Base-by-base conservation (phyloP, 2,329 filamentous ascomycete species). In the Kalmusia sp. region DNA sequence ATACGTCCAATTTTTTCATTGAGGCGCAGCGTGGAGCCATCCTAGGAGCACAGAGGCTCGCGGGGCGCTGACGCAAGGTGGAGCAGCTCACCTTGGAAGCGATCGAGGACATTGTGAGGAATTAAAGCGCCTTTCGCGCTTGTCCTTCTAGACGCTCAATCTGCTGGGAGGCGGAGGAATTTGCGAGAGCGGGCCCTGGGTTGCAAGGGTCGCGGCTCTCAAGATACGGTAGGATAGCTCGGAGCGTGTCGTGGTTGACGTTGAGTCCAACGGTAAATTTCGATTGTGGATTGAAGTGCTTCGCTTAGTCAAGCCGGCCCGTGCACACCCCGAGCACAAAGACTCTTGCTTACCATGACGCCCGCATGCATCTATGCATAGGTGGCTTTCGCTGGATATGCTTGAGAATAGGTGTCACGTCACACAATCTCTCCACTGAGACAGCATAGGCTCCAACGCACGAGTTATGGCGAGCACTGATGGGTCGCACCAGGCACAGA, bases 91-190 rank as follows among this genome's bases (percentile, higher is more conserved):
- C 75, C 70, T 77, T 77, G 63, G 73, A 76, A 67, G 71, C 75
- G 67, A 77, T 75, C 63, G 73, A 67, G 71, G 76, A 67, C 68
- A 70, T 70, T 60, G 63, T 75, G 62, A 61, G 69, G 71, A 60
- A 66, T 69, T 73, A 66, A 70, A 77, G 75, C 75, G 75, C 75
- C 72, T 75, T 76, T 70, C 72, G 75, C 75, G 75, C 75, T 76
- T 64, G 70, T 64, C 70, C 72, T 68, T 70, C 69, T 75, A 74
- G 71, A 71, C 67, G 67, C 74, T 67, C 74, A 76, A 72, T 71
- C 69, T 74, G 70, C 58, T 61, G 66, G 64, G 64, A 55, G 49
- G 40, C 22, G 44, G 44, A 28, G 52, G 61, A 64, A 61, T 52
- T 57, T 64, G 53, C 59, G 71, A 75, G 73, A 75, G 72, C 71